Conservation (phyloP, 495 filamentous ascomycete genomes). For the Lophium mytilinum region DNA sequence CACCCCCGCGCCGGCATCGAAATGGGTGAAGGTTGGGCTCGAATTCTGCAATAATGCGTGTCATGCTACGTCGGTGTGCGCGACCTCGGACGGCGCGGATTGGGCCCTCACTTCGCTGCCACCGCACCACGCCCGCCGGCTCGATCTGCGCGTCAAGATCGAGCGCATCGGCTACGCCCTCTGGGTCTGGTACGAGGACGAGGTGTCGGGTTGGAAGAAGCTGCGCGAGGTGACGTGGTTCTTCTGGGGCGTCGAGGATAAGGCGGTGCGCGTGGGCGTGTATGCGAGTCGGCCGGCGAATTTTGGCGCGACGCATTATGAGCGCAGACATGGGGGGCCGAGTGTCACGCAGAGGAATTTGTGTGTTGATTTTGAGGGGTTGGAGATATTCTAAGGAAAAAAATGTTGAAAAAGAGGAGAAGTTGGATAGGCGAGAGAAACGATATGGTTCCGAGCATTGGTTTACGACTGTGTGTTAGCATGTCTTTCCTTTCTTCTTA, state of each 20-base stretch:
- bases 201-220: constrained; percentile 48
- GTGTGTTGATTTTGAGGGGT: constrained; percentile 50
- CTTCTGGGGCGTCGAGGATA: constrained; percentile 53
- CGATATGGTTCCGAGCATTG: too few species aligned
- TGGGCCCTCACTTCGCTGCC: constrained; percentile 49
- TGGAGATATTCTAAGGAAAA: constrained; percentile 44
- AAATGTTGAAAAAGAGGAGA: too few species aligned
- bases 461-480: too few species aligned
- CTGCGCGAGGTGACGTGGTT: constrained; percentile 53
- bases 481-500: constrained; percentile 12
- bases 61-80: constrained; percentile 48
- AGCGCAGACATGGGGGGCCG: constrained; percentile 39
- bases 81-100: constrained; percentile 50
- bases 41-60: constrained; percentile 46
- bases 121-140: constrained; percentile 21
- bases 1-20: constrained; percentile 32
- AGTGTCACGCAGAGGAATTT: constrained; percentile 36
- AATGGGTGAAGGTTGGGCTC: constrained; percentile 55
- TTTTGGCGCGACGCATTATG: constrained; percentile 37
- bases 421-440: too few species aligned
- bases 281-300: constrained; percentile 49
- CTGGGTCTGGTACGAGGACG: constrained; percentile 52
- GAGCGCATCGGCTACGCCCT: constrained; percentile 49
- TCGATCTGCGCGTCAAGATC: constrained; percentile 47
- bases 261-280: constrained; percentile 48